A percentile compares a stretch with the other conserved stretches of the same genome.
These are phyloP conservation scores for Fagus crenata DNA, from an alignment of 306 rosid species.

Conservation along the genomic window DNA sequence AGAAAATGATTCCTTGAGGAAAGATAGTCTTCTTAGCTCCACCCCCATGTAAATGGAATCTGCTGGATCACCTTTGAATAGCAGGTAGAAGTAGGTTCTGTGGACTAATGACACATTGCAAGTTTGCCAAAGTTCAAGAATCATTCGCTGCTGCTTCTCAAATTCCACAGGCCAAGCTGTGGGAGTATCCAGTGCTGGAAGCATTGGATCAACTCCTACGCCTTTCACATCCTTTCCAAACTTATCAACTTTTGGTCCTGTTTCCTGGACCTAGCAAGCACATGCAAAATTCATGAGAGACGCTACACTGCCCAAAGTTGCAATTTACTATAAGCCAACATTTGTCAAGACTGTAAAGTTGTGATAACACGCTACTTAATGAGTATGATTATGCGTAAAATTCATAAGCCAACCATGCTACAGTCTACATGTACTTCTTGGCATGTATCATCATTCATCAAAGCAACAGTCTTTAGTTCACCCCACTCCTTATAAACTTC, in stretches of 20 bases:
- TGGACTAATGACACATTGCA: slow-evolving; percentile 87
- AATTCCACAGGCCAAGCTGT: slow-evolving; percentile 80
- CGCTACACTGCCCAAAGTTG: not conserved
- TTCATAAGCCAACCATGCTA: not conserved
- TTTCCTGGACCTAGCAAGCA: slow-evolving; percentile 49
- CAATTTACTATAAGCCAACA: not conserved
- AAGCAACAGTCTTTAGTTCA: not conserved
- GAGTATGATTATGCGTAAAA: not conserved
- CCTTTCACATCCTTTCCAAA: slow-evolving; percentile 51
- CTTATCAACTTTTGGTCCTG: slow-evolving; percentile 34
- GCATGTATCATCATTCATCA: not conserved
- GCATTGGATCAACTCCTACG: slow-evolving; percentile 64
- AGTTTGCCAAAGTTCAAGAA: slow-evolving; percentile 84
- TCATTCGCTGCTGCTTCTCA: slow-evolving; percentile 66
- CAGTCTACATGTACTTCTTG: not conserved
- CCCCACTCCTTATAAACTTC: slow-evolving; percentile 7
- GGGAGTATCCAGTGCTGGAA: slow-evolving; percentile 50
- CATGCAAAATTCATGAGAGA: slow-evolving; percentile 9
- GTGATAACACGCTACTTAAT: not conserved
- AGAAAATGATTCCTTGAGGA: slow-evolving; percentile 75
- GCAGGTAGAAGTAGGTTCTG: slow-evolving; percentile 94
- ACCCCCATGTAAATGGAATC: slow-evolving; percentile 98
- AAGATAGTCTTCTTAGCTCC: slow-evolving; percentile 78
- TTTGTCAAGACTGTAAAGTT: not conserved
- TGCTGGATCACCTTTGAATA: slow-evolving; percentile 82